phyloP scores from a whole-genome alignment of 768 basidiomycete genomes.

The Gautieria morchelliformis region DNA sequence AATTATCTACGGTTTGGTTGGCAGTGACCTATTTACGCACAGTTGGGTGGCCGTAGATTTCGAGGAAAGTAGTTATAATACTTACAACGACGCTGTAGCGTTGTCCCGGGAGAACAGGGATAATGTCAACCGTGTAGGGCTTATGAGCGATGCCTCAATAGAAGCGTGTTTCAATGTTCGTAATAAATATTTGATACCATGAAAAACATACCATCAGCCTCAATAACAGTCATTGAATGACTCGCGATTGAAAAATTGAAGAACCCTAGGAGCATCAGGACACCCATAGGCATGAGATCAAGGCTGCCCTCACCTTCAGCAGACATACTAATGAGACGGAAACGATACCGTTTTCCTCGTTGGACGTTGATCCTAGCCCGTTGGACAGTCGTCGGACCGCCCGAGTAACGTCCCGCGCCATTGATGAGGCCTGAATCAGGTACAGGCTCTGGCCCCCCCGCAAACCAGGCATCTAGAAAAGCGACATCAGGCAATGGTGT shows the following conservation, averaged over 20 bases:
- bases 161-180: no score
- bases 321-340: not conserved
- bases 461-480: slow-evolving; percentile 3
- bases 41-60: not conserved
- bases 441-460: slow-evolving; percentile 4
- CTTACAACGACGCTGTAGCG: slow-evolving; percentile 22
- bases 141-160: not conserved
- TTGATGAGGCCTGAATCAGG: slow-evolving; percentile 42
- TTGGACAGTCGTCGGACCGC: slow-evolving; percentile 26
- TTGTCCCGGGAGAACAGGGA: slow-evolving; percentile 14
- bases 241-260: slow-evolving; percentile 34
- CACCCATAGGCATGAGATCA: no score
- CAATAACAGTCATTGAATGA: slow-evolving; percentile 20
- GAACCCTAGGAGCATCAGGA: not conserved
- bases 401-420: slow-evolving; percentile 36
- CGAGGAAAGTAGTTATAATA: not conserved
- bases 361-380: slow-evolving; percentile 38
- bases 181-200: no score
- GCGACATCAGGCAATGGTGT: not conserved
- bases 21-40: slow-evolving; percentile 11
- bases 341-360: slow-evolving; percentile 15
- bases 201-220: slow-evolving; percentile 15
- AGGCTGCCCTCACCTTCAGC: no score
- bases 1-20: slow-evolving; percentile 13
- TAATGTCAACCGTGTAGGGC: not conserved